Base-by-base conservation (phyloP, 192 early-diverging fungal species). In the Umbelopsis ramanniana region DNA sequence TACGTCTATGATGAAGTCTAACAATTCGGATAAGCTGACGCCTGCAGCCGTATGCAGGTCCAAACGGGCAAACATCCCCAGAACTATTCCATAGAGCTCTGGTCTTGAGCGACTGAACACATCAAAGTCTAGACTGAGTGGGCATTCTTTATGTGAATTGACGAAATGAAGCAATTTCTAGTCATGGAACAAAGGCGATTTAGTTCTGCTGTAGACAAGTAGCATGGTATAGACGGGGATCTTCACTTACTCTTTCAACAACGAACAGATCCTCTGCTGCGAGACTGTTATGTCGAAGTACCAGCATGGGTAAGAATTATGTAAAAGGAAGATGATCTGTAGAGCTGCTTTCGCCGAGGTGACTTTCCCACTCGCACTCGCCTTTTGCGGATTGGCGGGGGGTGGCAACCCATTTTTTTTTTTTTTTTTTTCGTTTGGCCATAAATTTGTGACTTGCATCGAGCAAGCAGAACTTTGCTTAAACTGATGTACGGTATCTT, bases 1-100 rank as follows among this genome's bases (percentile, higher is more conserved):
- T 38, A 97, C 88, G 68, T 95, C 94, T 38, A 94, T 85, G 45
- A 93, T 82, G 73, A 97, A 96, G 63, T 94, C 91, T 21, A 97
- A 85, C 55, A 97, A 79, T 67, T 89, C 86, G 45, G 87, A 85
- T 21, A 82, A 80, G 9, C 88, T 76, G 35, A 89, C 86, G 71
- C 85, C 80, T 24, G 90, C 76, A 19, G 87, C 84, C 26, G 84
- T 77, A 48, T 90, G 78, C 5, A 97, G 76, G 46, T 88, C 89
- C 21, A 90, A 70, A 11, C 84, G 82, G 52, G 84, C 82, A 74
- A 96, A 91, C 79, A 95, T 90, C 45, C 90, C 91, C 74, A 96
- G 84, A 43, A 95, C 75, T 53, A 93, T 88, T 3, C 95, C 96
- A 76, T 93, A 93, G 57, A 95, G 86, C 73, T 95, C 94, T 23